These are phyloP conservation scores for Murraya paniculata DNA, from an alignment of 345 rosid species.

Conservation along the genomic window DNA sequence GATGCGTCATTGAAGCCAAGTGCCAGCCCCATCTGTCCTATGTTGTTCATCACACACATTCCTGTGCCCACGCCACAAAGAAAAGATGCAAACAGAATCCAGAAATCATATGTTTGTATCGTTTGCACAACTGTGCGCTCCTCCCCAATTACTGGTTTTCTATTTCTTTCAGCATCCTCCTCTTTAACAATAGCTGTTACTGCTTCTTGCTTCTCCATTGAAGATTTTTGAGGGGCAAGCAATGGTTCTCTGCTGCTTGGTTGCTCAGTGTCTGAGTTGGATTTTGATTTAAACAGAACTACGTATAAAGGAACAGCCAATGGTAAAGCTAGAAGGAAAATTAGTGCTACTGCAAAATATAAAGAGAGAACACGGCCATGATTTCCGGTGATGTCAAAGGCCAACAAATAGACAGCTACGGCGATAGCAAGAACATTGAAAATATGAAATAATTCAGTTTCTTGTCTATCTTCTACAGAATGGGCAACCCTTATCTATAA, in stretches of 20 bases:
- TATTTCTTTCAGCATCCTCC: slow-evolving; percentile 10
- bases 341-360: slow-evolving; percentile 9
- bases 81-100: slow-evolving; percentile 79
- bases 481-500: no score
- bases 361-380: neutral
- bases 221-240: slow-evolving; percentile 10
- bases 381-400: slow-evolving; percentile 41
- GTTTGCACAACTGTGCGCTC: slow-evolving; percentile 79
- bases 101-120: slow-evolving; percentile 63
- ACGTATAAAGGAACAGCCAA: neutral
- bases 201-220: slow-evolving; percentile 8
- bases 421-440: slow-evolving; percentile 63
- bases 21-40: slow-evolving; percentile 89
- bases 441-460: slow-evolving; percentile 49
- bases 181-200: neutral
- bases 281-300: neutral
- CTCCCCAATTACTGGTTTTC: slow-evolving; percentile 64
- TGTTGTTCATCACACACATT: slow-evolving; percentile 77
- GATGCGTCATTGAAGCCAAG: slow-evolving; percentile 86
- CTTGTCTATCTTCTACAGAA: slow-evolving; percentile 51
- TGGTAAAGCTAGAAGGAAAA: slow-evolving; percentile 33
- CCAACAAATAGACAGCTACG: slow-evolving; percentile 70
- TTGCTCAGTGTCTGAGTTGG: neutral
- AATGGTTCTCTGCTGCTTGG: neutral
- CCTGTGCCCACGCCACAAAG: slow-evolving; percentile 92